Evolutionary conservation across 106 monocot genomes (phyloP), one percentile per base, ranked within the genome.

Genomic region (Allium cepa): DNA sequence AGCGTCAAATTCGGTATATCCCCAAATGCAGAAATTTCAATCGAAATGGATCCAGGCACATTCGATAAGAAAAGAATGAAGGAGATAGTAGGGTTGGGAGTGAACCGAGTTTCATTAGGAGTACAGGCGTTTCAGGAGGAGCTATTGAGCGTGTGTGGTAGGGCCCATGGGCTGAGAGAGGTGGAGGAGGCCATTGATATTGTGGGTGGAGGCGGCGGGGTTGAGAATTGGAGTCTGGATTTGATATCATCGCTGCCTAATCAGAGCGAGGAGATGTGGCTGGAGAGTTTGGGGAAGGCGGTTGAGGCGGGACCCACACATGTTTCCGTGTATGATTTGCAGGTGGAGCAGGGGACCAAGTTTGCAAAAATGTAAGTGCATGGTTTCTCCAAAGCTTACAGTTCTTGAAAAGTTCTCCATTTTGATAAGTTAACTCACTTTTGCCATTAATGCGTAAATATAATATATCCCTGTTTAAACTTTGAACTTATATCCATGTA

Each of bases 21-120:
- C 0, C 26, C 61, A 2, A 61, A 69, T 49, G 73, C 89, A 0
- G 99, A 99, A 73, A 63, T 99, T 16, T 99, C 99, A 15, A 93
- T 99, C 11, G 99, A 99, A 68, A 99, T 99, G 99, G 99, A 99
- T 71, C 99, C 99, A 5, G 99, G 99, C 9, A 99, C 92, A 6
- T 99, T 99, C 56, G 92, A 90, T 52, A 56, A 47, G 12, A 59
- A 2, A 55, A 85, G 36, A 66, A 26, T 99, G 59, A 70, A 68
- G 45, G 84, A 82, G 15, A 46, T 90, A 51, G 46, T 90, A 53
- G 76, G 63, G 28, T 47, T 85, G 61, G 99, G 99, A 0, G 80
- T 93, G 50, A 99, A 87, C 73, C 71, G 99, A 59, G 90, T 99
- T 27, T 99, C 99, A 12, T 73, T 99, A n/a, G 99, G 99, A 0